Evolutionary conservation across 2,329 filamentous ascomycete genomes (phyloP), one percentile per base, ranked within the genome.

Genomic region (Colletotrichum limetticola): DNA sequence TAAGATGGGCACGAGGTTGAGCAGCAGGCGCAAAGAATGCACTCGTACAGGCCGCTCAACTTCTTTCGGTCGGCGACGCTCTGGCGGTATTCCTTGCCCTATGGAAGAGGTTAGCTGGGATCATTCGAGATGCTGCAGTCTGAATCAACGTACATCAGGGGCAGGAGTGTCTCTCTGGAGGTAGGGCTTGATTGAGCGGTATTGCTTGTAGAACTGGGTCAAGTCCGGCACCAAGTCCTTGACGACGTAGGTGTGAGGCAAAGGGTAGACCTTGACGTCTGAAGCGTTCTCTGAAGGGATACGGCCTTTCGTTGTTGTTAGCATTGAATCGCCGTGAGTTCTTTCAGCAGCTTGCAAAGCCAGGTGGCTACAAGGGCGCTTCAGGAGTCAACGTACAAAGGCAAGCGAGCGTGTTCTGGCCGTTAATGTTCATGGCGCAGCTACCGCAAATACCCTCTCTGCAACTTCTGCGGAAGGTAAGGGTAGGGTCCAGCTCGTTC

Each of bases 371-470:
- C 42, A 11, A n/a, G 19, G 19, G 19, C 16, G 26, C 19, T 60
- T 32, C 26, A 9, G 19, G 26, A 19, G 58, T 22, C 35, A 49
- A 91, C 93, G 79, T 94, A 98, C 97, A 99, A 82, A 99, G 87
- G 86, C 97, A 99, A 78, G 97, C 97, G 80, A 99, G 87, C 71
- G 97, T 99, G 88, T 99, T 99, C 80, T 97, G 94, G 83, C 97
- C 97, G 84, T 98, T 97, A 83, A 99, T 98, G 89, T 99, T 99
- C 97, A 99, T 99, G 77, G 97, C 97, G 83, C 97, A 99, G 85
- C 94, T 97, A 78, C 97, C 97, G 83, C 97, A 99, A 81, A 99
- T 99, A 78, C 97, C 97, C 90, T 99, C 97, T 86, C 97, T 90
- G 87, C 97, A 99, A 85, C 94, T 97, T 84, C 97, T 87, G 82